phyloP scores from a whole-genome alignment of 2,329 filamentous ascomycete genomes.

The Fusarium chuoi region DNA sequence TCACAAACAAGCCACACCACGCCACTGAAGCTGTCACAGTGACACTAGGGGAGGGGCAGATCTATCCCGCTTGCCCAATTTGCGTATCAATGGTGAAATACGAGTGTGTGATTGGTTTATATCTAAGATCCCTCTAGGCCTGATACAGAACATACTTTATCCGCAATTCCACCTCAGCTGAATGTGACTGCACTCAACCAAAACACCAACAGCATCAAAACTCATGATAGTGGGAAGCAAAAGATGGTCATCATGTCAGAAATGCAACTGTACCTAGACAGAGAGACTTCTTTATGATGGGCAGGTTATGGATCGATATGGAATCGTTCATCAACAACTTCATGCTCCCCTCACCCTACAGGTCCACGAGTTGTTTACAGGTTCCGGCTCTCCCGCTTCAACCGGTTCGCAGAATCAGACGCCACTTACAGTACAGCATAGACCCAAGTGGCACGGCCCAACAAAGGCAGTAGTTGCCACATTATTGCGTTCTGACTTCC shows the following conservation, averaged over 20 bases:
- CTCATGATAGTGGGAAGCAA: background rate
- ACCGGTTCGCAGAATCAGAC: background rate
- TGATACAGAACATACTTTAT: background rate
- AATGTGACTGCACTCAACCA: background rate
- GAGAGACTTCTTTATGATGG: too few species aligned
- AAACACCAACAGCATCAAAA: conserved; percentile 1
- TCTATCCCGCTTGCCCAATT: conserved; percentile 27
- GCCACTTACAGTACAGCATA: background rate
- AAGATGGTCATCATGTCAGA: background rate
- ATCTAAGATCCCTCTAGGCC: background rate
- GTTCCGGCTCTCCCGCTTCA: background rate
- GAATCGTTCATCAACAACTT: too few species aligned
- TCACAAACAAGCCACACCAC: conserved; percentile 20
- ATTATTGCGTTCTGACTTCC: background rate
- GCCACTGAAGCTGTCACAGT: conserved; percentile 21
- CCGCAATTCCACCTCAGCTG: background rate
- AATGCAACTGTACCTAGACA: background rate
- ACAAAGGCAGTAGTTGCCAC: background rate
- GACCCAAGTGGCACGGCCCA: background rate
- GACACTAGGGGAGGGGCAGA: conserved; percentile 8
- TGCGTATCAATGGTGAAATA: conserved; percentile 7
- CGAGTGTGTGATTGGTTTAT: conserved; percentile 5
- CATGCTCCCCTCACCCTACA: background rate
- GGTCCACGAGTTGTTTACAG: background rate
- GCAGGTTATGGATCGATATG: background rate